phyloP scores from a whole-genome alignment of 2,329 filamentous ascomycete genomes.

The Botryotinia narcissicola region DNA sequence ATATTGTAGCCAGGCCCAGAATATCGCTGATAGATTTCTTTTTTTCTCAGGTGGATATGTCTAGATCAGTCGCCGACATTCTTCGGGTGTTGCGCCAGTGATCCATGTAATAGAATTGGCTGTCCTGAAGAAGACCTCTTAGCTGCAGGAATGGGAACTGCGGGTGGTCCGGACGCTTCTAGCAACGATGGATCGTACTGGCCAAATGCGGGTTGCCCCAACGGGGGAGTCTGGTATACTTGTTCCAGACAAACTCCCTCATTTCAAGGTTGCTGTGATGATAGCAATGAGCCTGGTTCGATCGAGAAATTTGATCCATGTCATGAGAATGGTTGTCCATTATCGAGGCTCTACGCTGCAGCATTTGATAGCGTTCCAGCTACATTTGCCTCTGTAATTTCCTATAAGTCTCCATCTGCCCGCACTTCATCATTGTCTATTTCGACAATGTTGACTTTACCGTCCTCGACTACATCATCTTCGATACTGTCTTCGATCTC shows the following conservation, averaged over 20 bases:
- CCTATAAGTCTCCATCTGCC: too few species aligned
- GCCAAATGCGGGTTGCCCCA: conserved; percentile 10
- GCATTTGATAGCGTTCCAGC: background rate
- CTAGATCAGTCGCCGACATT: conserved; percentile 25
- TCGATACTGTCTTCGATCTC: background rate
- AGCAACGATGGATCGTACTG: conserved; percentile 5
- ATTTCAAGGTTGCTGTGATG: conserved; percentile 16
- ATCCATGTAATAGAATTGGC: conserved; percentile 27
- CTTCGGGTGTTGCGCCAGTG: conserved; percentile 25
- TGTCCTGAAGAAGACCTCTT: conserved; percentile 24
- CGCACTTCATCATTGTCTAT: background rate
- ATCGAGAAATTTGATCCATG: background rate
- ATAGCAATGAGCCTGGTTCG: background rate
- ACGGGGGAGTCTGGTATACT: background rate
- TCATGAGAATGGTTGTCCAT: background rate
- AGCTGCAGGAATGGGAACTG: conserved; percentile 25
- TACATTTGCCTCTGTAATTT: background rate
- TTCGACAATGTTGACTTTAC: background rate
- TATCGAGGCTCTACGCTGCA: background rate
- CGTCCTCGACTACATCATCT: background rate
- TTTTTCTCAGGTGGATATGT: conserved; percentile 23
- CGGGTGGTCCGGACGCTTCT: background rate
- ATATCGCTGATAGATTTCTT: background rate
- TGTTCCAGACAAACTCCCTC: background rate
- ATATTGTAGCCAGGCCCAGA: too few species aligned